Percentiles rank a stretch among this genome's conserved stretches.
These are phyloP conservation scores for Suaeda aralocaspica DNA, from an alignment of 148 eudicot species.

Conservation along the genomic window DNA sequence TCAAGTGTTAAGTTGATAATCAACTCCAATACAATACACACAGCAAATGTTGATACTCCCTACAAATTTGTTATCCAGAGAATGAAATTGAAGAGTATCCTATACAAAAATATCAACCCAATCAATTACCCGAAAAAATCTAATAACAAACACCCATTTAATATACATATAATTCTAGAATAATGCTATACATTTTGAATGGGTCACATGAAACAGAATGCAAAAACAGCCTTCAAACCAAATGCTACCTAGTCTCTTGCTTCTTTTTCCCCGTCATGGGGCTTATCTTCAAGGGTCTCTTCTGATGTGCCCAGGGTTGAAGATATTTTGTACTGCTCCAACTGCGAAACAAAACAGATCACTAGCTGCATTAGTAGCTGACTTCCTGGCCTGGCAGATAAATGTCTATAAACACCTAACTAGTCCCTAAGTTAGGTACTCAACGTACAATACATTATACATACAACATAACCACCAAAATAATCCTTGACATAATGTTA, in stretches of 20 bases:
- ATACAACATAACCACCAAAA: too few relatives aligned
- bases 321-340: conserved; percentile 23
- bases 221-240: background rate
- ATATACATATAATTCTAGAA: background rate
- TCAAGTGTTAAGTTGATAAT: too few relatives aligned
- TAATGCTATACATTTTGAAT: background rate
- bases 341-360: conserved; percentile 16
- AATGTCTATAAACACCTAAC: background rate
- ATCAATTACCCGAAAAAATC: background rate
- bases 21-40: too few relatives aligned
- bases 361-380: background rate
- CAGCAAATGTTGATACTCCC: too few relatives aligned
- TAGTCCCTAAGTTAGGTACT: background rate
- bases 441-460: too few relatives aligned
- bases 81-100: background rate
- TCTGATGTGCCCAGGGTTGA: conserved; percentile 14
- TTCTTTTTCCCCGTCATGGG: conserved; percentile 12
- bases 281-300: conserved; percentile 16
- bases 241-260: conserved; percentile 9
- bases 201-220: background rate
- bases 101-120: background rate
- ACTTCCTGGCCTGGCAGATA: background rate
- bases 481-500: too few relatives aligned
- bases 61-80: too few relatives aligned
- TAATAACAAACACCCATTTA: background rate